Base-by-base conservation (phyloP, 1,284 basidiomycete species). In the Tremellales sp. region DNA sequence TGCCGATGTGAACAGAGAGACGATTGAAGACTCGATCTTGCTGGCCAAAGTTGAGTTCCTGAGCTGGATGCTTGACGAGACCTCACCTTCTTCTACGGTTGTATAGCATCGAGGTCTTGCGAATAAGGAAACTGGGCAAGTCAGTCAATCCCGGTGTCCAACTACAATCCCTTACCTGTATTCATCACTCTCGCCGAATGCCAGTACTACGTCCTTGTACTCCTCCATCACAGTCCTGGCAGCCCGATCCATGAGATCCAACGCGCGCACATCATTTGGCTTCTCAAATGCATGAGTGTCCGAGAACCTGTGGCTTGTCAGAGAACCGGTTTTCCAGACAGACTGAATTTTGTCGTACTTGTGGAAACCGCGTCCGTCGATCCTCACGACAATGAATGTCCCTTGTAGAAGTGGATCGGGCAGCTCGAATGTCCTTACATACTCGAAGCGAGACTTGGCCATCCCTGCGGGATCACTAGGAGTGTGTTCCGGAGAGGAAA, bases 171-270 rank as follows among this genome's bases (percentile, higher is more conserved):
- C 79, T 52, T 58, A 87, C 90, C 90, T 96, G 75, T 84, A 97
- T 74, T 98, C 96, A 72, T 98, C 96, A 36, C 90, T 94, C 76
- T 98, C 89, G 1, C 94, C 94, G 70, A 96, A 98, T 0, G 82
- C 94, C 25, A 93, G 79, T 5, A 89, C 76, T 45, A 94, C 81
- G 66, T 93, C 89, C 40, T 82, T 80, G 64, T 86, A 85, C 64
- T 86, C 84, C 31, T 84, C 75, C 86, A 98, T 87, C 29, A 96
- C 80, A 40, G 82, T 77, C 56, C 79, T 78, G 0, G 96, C 94
- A 0, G 92, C 89, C 51, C 82, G 80, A 68, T 99, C 93, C 94
- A 98, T 97, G 36, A 98, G 80, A 56, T 84, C 74, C 6, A 99
- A 78, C 0, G 93, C 94, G 17, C 83, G 80, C 31, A 80, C 73